Evolutionary conservation across 1,284 basidiomycete genomes (phyloP), one percentile per base, ranked within the genome.

Genomic region (Coniferiporia weirii): DNA sequence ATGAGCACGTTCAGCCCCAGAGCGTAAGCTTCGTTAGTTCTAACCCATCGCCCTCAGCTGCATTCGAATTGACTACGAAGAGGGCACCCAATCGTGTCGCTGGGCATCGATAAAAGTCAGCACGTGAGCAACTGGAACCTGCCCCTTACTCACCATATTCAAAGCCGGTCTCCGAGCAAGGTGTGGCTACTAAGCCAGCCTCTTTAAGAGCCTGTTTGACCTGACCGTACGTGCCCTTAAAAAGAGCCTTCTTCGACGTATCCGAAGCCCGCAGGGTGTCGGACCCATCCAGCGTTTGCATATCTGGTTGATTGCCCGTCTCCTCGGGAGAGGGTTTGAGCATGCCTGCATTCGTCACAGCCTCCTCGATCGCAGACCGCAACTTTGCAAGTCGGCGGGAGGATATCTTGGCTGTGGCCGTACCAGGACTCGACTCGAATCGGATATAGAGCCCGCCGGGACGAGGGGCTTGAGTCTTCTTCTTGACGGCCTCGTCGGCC

Each of bases 161-260:
- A 52, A 76, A 65, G 13, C 71, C 71, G 7, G 68, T 68, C 54
- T 69, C 75, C 13, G 67, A 61, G 57, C 74, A 80, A 6, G 72
- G 73, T n/a, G 68, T 70, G 17, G 72, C 70, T 47, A 69, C 71
- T 60, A 80, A 69, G 51, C 79, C 77, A 0, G 76, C 78, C 12
- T 64, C 68, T 52, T 72, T 67, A 44, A 80, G 69, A 12, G 79
- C 78, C 36, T 69, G 63, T 68, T 75, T 73, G 60, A 80, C 67
- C 68, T 80, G 79, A 9, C 79, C 77, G 64, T 78, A 80, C 35
- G 79, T 80, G 40, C 78, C 78, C 38, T 73, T 72, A 66, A 76
- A 80, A 55, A 80, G 66, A 8, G 73, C 66, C 44, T 71, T 61
- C 64, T 65, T 69, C 35, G 64, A 57, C 64, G 66, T 51, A 64